Percentiles rank a stretch among this genome's conserved stretches.
These are phyloP conservation scores for Termitomyces sp. DNA, from an alignment of 768 basidiomycete species.

Conservation along the genomic window DNA sequence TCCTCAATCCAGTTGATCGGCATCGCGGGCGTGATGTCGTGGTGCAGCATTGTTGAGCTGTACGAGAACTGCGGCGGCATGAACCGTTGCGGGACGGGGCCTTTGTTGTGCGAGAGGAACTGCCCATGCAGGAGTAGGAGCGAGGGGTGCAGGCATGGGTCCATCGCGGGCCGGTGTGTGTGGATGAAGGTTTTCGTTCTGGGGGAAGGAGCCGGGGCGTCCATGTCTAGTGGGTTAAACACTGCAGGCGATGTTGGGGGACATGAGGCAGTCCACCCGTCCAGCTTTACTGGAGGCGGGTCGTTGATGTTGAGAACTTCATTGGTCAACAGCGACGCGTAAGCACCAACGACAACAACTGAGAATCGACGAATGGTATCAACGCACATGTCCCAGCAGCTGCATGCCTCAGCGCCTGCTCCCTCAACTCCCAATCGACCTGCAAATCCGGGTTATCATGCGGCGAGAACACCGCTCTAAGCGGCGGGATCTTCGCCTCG, in stretches of 20 bases:
- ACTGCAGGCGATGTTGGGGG: slow-evolving; percentile 25
- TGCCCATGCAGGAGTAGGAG: slow-evolving; percentile 39
- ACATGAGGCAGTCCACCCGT: slow-evolving; percentile 35
- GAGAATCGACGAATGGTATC: neutral
- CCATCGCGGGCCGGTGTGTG: slow-evolving; percentile 37
- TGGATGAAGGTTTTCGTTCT: slow-evolving; percentile 38
- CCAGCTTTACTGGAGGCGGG: slow-evolving; percentile 21
- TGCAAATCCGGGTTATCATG: slow-evolving; percentile 40
- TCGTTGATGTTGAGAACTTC: slow-evolving; percentile 2
- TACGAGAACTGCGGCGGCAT: slow-evolving; percentile 49
- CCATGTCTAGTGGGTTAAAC: slow-evolving; percentile 20
- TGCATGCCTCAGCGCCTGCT: slow-evolving; percentile 29
- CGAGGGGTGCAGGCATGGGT: slow-evolving; percentile 40
- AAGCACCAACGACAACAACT: neutral
- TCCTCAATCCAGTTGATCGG: slow-evolving; percentile 40
- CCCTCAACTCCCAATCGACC: slow-evolving; percentile 28
- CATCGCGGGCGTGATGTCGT: slow-evolving; percentile 43
- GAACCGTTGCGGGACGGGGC: slow-evolving; percentile 34
- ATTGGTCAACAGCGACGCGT: neutral
- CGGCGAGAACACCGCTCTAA: slow-evolving; percentile 46
- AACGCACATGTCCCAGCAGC: slow-evolving; percentile 29
- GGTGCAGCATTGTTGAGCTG: slow-evolving; percentile 41
- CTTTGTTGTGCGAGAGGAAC: slow-evolving; percentile 40
- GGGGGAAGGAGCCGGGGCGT: slow-evolving; percentile 12
- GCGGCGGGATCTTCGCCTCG: slow-evolving; percentile 34